Conservation (phyloP, 495 filamentous ascomycete genomes). For the Podospora tetraspora region DNA sequence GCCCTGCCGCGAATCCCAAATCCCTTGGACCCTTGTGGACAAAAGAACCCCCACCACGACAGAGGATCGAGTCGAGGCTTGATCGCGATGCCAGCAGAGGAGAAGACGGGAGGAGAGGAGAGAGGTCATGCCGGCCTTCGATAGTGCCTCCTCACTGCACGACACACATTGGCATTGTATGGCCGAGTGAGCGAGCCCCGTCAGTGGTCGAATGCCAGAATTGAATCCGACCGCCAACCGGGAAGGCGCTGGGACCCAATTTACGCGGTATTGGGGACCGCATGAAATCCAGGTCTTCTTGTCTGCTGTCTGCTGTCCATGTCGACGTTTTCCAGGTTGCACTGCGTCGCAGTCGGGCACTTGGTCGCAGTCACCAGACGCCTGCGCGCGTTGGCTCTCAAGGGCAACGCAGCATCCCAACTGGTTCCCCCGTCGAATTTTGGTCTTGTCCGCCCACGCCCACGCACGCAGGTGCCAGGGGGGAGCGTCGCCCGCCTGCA, state of each 20-base stretch:
- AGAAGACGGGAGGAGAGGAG: background rate
- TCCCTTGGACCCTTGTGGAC: background rate
- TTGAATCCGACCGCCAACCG: conserved; percentile 7
- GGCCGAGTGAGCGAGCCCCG: background rate
- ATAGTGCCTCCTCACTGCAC: conserved; percentile 1
- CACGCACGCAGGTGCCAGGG: background rate
- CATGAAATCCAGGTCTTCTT: conserved; percentile 1
- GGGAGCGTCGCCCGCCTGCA: background rate
- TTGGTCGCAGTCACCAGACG: background rate
- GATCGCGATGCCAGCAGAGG: background rate
- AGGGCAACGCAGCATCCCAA: background rate
- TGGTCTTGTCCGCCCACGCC: background rate
- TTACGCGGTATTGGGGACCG: conserved; percentile 11
- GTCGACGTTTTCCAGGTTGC: background rate
- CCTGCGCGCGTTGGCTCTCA: background rate
- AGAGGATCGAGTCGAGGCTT: background rate
- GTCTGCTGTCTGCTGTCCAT: background rate
- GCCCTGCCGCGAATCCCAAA: background rate
- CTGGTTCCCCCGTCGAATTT: background rate
- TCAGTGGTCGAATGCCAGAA: background rate
- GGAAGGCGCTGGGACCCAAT: conserved; percentile 4
- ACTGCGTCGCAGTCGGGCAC: background rate
- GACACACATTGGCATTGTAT: background rate
- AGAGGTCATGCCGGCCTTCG: background rate
- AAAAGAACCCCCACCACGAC: background rate